phyloP scores from a whole-genome alignment of 2,329 filamentous ascomycete species.

The Hymenoscyphus repandus region DNA sequence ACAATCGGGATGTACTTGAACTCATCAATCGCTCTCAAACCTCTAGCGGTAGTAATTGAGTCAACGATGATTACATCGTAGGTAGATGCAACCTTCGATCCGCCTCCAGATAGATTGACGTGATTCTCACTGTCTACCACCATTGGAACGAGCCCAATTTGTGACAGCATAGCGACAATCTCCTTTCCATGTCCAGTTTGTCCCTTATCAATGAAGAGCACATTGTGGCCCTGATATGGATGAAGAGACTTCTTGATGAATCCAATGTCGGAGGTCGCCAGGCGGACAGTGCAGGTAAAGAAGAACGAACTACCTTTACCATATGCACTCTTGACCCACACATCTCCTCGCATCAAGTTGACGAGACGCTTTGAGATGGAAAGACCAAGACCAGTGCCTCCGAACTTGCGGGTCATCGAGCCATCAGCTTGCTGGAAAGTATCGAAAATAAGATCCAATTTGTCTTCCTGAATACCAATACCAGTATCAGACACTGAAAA shows the following conservation, averaged over 20 bases:
- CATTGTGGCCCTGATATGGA: constrained; percentile 88
- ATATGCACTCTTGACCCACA: constrained; percentile 92
- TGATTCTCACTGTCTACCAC: constrained; percentile 77
- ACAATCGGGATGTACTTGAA: constrained; percentile 98
- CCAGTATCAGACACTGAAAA: constrained; percentile 95
- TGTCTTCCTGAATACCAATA: constrained; percentile 92
- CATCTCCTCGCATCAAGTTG: constrained; percentile 91
- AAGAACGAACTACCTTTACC: constrained; percentile 91
- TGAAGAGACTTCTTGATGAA: constrained; percentile 77
- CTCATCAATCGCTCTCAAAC: constrained; percentile 79
- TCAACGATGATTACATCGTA: constrained; percentile 97
- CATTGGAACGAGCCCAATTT: constrained; percentile 74
- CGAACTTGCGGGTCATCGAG: constrained; percentile 92
- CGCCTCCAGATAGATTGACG: constrained; percentile 54
- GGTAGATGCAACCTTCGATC: constrained; percentile 37
- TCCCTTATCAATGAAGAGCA: constrained; percentile 91
- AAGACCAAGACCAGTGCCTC: constrained; percentile 85
- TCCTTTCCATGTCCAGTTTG: constrained; percentile 71
- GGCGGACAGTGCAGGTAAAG: constrained; percentile 88
- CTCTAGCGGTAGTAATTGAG: constrained; percentile 83
- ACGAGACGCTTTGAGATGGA: constrained; percentile 95
- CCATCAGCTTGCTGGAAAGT: constrained; percentile 98
- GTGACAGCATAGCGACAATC: constrained; percentile 71
- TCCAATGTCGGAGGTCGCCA: constrained; percentile 72
- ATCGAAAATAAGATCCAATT: constrained; percentile 95